Conservation (phyloP, 805 yeast species). For the Lipomyces orientalis region DNA sequence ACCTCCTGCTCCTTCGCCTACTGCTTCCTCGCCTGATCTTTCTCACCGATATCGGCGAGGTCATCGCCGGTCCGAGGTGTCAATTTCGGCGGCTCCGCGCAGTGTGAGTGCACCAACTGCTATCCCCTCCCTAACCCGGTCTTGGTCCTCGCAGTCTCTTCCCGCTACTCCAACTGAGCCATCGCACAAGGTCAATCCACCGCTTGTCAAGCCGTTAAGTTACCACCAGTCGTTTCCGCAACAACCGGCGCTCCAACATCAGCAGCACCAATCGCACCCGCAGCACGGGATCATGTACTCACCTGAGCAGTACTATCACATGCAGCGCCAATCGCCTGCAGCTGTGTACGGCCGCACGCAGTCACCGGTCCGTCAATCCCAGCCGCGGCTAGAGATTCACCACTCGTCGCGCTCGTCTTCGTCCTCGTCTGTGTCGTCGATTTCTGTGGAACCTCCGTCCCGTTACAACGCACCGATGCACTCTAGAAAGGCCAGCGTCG, state of each 20-base stretch:
- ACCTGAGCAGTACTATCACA: slow-evolving; percentile 13
- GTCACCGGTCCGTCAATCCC: slow-evolving; percentile 10
- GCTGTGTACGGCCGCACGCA: slow-evolving; percentile 6
- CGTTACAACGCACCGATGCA: neutral
- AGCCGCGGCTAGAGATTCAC: slow-evolving; percentile 6
- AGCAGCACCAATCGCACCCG: slow-evolving; percentile 8
- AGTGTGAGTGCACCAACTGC: slow-evolving; percentile 12
- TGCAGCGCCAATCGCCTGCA: slow-evolving; percentile 7
- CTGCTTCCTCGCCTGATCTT: neutral
- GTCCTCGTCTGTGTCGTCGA: slow-evolving; percentile 7
- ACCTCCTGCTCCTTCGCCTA: neutral
- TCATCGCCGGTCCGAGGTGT: slow-evolving; percentile 22
- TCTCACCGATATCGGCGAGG: slow-evolving; percentile 20
- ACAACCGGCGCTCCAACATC: neutral
- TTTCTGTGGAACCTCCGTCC: slow-evolving; percentile 1
- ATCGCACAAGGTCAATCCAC: neutral
- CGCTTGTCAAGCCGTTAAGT: slow-evolving; percentile 1
- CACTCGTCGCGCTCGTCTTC: slow-evolving; percentile 9
- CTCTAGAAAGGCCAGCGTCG: neutral
- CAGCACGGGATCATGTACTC: neutral
- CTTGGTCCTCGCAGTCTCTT: slow-evolving; percentile 13
- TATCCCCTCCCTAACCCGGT: slow-evolving; percentile 10
- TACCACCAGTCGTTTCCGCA: slow-evolving; percentile 10
- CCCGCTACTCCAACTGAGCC: slow-evolving; percentile 2
- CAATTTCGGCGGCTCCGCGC: slow-evolving; percentile 14